These are phyloP conservation scores for Acanthamoeba lugdunensis DNA, from an alignment of 208 protist species.

Conservation along the genomic window DNA sequence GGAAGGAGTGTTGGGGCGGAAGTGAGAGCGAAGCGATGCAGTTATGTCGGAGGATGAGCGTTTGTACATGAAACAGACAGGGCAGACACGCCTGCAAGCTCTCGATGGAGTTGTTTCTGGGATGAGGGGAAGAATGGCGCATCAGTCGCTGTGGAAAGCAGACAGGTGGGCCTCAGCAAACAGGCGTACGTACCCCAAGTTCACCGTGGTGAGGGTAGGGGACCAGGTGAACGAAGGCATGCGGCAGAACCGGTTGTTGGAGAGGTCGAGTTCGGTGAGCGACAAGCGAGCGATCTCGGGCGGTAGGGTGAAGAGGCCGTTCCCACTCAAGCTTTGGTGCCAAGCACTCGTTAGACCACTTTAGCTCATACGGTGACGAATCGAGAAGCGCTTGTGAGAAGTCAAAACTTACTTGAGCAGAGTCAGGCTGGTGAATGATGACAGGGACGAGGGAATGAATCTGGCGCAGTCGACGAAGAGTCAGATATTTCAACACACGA, in stretches of 20 bases:
- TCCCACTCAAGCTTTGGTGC: background rate
- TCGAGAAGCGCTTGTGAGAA: background rate
- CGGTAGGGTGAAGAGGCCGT: background rate
- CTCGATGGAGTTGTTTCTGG: background rate
- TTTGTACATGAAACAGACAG: background rate
- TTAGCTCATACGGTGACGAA: background rate
- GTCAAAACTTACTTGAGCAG: background rate
- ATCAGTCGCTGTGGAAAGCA: too few relatives aligned
- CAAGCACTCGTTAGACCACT: too few relatives aligned
- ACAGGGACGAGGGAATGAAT: background rate
- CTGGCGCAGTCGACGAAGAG: background rate
- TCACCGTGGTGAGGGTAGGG: background rate
- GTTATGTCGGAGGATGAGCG: background rate
- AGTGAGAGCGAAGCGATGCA: background rate
- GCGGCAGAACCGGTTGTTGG: background rate
- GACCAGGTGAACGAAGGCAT: background rate
- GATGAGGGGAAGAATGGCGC: background rate
- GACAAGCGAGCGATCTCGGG: background rate
- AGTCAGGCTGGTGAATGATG: background rate
- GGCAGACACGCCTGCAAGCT: background rate
- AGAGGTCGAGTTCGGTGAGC: slow-evolving; percentile 20
- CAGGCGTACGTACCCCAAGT: background rate
- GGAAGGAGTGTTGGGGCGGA: background rate
- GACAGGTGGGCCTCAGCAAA: too few relatives aligned
- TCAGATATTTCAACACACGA: too few relatives aligned